Conservation (phyloP, 2,329 filamentous ascomycete genomes). For the Fusarium aywerte region DNA sequence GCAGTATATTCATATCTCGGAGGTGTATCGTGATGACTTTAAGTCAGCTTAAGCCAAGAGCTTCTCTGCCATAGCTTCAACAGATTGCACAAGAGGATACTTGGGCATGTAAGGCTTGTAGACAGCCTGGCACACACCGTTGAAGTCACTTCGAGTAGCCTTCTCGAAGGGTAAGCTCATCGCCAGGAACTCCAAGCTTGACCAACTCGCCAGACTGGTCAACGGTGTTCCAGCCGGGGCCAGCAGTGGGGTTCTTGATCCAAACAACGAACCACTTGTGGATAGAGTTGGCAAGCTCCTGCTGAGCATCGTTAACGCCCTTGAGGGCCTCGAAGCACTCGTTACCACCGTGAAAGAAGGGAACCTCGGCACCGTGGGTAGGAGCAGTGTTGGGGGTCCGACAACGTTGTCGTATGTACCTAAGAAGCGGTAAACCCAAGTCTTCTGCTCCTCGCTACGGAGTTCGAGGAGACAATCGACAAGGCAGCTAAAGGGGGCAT, state of each 20-base stretch:
- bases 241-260: slow-evolving; percentile 56
- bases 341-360: slow-evolving; percentile 59
- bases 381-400: slow-evolving; percentile 43
- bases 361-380: slow-evolving; percentile 50
- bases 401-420: slow-evolving; percentile 56
- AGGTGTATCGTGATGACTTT: slow-evolving; percentile 11
- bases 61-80: not conserved
- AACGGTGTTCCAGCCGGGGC: slow-evolving; percentile 55
- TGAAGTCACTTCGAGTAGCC: slow-evolving; percentile 23
- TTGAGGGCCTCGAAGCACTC: slow-evolving; percentile 52
- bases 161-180: slow-evolving; percentile 30
- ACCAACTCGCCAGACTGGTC: slow-evolving; percentile 22
- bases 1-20: slow-evolving; percentile 15
- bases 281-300: slow-evolving; percentile 55
- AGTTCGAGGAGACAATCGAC: slow-evolving; percentile 54
- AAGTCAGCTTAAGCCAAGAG: not conserved
- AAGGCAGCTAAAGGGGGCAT: slow-evolving; percentile 59
- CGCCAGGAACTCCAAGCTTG: slow-evolving; percentile 40
- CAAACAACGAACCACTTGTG: slow-evolving; percentile 57
- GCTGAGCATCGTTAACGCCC: slow-evolving; percentile 52
- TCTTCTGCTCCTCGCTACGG: slow-evolving; percentile 52
- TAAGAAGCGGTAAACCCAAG: slow-evolving; percentile 58
- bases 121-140: slow-evolving; percentile 35
- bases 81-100: slow-evolving; percentile 30
- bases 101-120: slow-evolving; percentile 27